phyloP scores from a whole-genome alignment of 176 grass and related monocot genomes.

The Rhynchospora pubera region DNA sequence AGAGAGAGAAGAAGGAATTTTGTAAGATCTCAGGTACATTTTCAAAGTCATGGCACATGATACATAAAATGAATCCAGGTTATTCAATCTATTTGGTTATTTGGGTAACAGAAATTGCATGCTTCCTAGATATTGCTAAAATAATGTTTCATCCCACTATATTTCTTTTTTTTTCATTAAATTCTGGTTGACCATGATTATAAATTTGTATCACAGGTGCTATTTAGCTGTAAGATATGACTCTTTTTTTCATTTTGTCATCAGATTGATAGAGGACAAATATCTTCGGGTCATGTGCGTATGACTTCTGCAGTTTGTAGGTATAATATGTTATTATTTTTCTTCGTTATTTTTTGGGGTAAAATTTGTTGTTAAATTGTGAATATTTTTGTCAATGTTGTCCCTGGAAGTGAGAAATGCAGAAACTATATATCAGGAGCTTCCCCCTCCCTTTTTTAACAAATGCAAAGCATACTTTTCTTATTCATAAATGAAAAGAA shows the following conservation, averaged over 20 bases:
- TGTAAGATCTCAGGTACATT: neutral
- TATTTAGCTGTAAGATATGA: neutral
- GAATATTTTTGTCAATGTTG: neutral
- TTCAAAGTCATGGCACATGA: neutral
- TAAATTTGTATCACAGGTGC: neutral
- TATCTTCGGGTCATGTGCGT: neutral
- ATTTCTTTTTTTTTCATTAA: neutral
- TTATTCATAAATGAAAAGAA: neutral
- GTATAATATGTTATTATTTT: neutral
- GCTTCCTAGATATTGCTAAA: neutral
- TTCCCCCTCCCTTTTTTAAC: neutral
- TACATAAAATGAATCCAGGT: neutral
- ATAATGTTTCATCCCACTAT: neutral
- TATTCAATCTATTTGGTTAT: neutral
- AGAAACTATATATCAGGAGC: neutral
- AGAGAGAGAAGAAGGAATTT: neutral
- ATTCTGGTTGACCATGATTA: neutral
- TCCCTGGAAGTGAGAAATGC: neutral
- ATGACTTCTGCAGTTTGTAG: conserved; percentile 19
- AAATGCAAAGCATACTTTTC: neutral
- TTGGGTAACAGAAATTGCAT: neutral
- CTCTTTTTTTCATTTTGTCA: neutral
- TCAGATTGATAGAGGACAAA: neutral
- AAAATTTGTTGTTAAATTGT: conserved; percentile 4
- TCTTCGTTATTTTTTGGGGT: neutral